Evolutionary conservation across 1,139 yeast genomes (phyloP).

Genomic region (Hemisphaericaspora lyxosophila): DNA sequence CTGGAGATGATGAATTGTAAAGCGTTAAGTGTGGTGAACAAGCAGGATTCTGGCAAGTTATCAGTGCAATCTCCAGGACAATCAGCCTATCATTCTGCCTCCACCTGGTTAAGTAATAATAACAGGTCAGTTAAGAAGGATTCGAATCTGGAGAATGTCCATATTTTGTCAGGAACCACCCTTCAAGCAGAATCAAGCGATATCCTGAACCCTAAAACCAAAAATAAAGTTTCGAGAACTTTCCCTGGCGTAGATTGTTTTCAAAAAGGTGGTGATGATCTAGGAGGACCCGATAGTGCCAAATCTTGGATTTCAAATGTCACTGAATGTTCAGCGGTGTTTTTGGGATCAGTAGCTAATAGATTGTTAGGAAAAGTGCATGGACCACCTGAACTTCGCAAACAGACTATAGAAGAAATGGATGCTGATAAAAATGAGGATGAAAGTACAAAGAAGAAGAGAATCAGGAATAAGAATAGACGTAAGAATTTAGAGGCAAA

Average conservation of each 20-base stretch:
- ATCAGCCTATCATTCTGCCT: neutral
- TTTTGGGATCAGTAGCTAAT: conserved; percentile 1
- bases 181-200: neutral
- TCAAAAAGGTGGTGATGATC: neutral
- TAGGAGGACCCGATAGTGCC: neutral
- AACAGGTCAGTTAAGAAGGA: neutral
- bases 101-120: neutral
- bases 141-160: neutral
- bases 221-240: neutral
- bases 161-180: neutral
- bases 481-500: conserved; percentile 1
- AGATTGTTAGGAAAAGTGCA: neutral
- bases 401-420: neutral
- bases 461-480: conserved; percentile 2
- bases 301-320: conserved; percentile 1
- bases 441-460: neutral
- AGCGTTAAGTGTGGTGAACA: no score
- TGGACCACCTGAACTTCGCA: neutral
- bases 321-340: conserved; percentile 1
- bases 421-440: neutral
- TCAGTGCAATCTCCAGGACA: neutral
- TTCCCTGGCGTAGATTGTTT: neutral
- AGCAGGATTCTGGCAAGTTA: neutral
- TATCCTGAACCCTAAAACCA: neutral
- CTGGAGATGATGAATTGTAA: neutral